phyloP scores from a whole-genome alignment of 129 eudicot species.

The Deinandra increscens region DNA sequence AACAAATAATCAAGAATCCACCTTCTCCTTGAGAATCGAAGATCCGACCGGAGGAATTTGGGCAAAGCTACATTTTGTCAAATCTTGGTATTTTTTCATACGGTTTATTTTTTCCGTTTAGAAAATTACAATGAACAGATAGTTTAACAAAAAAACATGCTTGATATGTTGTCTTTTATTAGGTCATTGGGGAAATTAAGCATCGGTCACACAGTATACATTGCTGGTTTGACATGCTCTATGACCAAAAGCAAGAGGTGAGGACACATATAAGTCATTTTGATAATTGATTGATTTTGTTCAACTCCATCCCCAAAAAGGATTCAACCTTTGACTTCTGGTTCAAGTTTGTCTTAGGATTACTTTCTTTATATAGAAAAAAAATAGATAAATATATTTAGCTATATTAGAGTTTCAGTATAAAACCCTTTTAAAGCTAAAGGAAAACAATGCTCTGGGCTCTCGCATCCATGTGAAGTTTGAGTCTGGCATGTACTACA shows the following conservation, averaged over 20 bases:
- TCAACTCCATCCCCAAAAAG: background rate
- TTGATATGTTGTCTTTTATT: slow-evolving; percentile 18
- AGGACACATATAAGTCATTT: slow-evolving; percentile 18
- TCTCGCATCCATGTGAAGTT: background rate
- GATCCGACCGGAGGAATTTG: slow-evolving; percentile 78
- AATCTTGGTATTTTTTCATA: slow-evolving; percentile 55
- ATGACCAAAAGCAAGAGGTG: slow-evolving; percentile 54
- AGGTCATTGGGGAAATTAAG: slow-evolving; percentile 88
- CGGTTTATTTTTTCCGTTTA: background rate
- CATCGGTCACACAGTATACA: slow-evolving; percentile 68
- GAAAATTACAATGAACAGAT: background rate
- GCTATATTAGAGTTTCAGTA: background rate
- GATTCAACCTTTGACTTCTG: slow-evolving; percentile 17
- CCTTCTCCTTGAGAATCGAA: slow-evolving; percentile 51
- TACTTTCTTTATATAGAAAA: background rate
- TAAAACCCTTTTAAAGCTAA: background rate
- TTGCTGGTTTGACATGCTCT: slow-evolving; percentile 78
- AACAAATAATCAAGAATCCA: slow-evolving; percentile 32
- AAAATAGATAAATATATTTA: background rate
- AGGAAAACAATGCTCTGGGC: background rate
- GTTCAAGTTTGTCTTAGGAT: background rate
- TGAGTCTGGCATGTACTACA: background rate
- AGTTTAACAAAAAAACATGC: slow-evolving; percentile 13
- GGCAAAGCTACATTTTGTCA: slow-evolving; percentile 62
- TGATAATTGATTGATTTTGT: background rate